Base-by-base conservation (phyloP, 2,329 filamentous ascomycete species). In the Colletotrichum sp. region DNA sequence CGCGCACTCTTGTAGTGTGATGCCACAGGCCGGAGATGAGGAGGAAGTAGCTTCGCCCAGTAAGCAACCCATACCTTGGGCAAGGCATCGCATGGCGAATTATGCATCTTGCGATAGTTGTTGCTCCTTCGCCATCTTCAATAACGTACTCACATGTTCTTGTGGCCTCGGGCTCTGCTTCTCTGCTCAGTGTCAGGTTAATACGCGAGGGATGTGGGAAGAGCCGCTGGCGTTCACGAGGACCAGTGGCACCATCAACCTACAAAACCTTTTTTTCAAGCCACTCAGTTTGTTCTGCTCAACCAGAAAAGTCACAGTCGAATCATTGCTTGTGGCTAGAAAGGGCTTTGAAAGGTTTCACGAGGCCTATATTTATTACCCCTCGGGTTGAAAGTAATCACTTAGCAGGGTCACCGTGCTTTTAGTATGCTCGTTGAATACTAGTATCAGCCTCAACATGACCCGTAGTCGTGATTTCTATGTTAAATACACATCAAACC, bases 81-180 rank as follows among this genome's bases (percentile, higher is more conserved):
- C 39, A 44, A 44, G 39, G 9, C 39, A 44, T 0, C 18, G 9
- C 9, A 44, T 44, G 2, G 18, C 5, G 39, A 12, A 44, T 44
- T 6, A 44, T 44, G 39, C 0, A 39, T 39, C 36, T 39, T 39
- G 16, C 0, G 1, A 39, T 39, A 16, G 36, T 0, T 39, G 4
- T 39, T 44, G 5, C 0, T 44, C 5, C 9, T n/a, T 44, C 4
- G 9, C 39, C 18, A 44, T 0, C 0, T 44, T 44, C 0, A 44
- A n/a, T n/a, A 44, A 44, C 8, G 5, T 18, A 44, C 1, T 5
- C 16, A 18, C 16, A 39, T 39, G 8, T 18, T 18, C 18, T 49
- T n/a, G 16, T 5, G 39, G 0, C 10, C n/a, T 49, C 44, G 0
- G 44, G 10, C 44, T 13, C 44, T 21, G n/a, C 0, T 49, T 1